phyloP scores from a whole-genome alignment of 2,329 filamentous ascomycete species.

The Microascus cirrosus region DNA sequence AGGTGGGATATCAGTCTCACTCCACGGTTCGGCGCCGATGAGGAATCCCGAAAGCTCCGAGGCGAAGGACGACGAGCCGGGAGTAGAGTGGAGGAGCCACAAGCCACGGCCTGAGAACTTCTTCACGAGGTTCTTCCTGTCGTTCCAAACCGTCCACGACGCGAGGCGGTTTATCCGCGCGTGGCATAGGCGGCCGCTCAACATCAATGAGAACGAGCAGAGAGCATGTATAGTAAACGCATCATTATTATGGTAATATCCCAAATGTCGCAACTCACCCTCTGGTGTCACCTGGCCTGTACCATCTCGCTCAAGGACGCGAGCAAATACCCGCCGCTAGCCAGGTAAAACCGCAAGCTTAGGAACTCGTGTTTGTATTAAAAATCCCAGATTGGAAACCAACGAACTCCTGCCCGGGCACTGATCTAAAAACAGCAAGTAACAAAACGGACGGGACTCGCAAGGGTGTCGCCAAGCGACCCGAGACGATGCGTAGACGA shows the following conservation, averaged over 20 bases:
- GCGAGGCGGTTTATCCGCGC: slow-evolving; percentile 24
- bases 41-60: neutral
- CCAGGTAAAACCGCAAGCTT: neutral
- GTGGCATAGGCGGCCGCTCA: slow-evolving; percentile 23
- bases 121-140: slow-evolving; percentile 5
- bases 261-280: neutral
- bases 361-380: neutral
- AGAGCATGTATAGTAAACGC: slow-evolving; percentile 5
- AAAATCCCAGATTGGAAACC: neutral
- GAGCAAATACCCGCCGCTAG: neutral
- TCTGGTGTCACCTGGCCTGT: neutral
- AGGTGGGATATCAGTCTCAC: slow-evolving; percentile 5
- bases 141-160: neutral
- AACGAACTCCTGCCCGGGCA: slow-evolving; percentile 5
- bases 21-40: neutral
- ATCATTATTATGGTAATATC: slow-evolving; percentile 3
- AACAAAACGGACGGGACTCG: neutral
- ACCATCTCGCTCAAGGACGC: neutral
- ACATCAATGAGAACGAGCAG: slow-evolving; percentile 5
- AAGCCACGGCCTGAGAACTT: neutral
- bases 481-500: neutral
- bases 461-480: neutral
- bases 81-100: neutral
- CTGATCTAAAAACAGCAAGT: slow-evolving; percentile 4
- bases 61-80: neutral